Evolutionary conservation across 495 filamentous ascomycete genomes (phyloP), one percentile per base, ranked within the genome.

Genomic region (Opeltia flavorubescens): DNA sequence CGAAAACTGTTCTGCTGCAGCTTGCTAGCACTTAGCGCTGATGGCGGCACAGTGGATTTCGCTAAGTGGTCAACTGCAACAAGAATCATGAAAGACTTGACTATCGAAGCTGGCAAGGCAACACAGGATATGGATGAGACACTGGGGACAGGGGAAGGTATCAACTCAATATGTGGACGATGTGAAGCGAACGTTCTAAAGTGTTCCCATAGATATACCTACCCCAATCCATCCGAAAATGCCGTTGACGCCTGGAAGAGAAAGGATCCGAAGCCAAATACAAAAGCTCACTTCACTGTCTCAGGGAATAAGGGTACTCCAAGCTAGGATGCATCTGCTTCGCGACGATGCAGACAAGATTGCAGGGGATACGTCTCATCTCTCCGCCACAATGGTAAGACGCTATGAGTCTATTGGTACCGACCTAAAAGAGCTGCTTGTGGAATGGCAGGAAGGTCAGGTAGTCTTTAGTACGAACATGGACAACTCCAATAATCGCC

Each of bases 351-450:
- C 86, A 5, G 82, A 84, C 53, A 76, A 75, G 51, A 75, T 76
- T 43, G 66, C 94, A 17, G 81, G 87, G 54, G 77, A 79, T 52
- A 72, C 83, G 5, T 77, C 81, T 36, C 81, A 91, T 52, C 65
- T 83, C 3, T 73, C 75, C 17, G 78, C 88, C 47, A 49, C 42
- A 15, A 75, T 96, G 23, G 79, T 93, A 64, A 63, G 79, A 24
- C 91, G 95, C 57, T 96, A 96, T 60, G 91, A 98, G 23, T 88
- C 87, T 15, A 89, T 98, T 51, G 91, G 91, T 5, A 70, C 76
- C 36, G 91, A 98, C 59, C 74, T 98, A 28, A 78, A 78, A 57
- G 75, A 74, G 34, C 69, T 98, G 36, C 78, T 89, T 51, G 79
- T 88, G 49, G 88, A 93, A 52, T 98, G 91, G 91, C 87, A 95